phyloP scores from a whole-genome alignment of 2,329 filamentous ascomycete genomes.

The Trichophyton simii region DNA sequence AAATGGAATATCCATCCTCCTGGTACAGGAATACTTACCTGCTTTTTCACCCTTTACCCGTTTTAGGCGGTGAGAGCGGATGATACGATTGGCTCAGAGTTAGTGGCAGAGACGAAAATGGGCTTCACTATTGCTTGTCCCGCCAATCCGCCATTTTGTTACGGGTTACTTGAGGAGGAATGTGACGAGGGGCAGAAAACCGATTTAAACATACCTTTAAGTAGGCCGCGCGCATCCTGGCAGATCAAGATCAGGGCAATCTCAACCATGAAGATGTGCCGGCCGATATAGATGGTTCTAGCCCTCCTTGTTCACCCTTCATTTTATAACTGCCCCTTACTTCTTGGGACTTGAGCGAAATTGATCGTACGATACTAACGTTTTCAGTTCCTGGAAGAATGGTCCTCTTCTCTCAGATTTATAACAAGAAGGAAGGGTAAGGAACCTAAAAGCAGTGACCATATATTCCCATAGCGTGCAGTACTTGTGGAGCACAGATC shows the following conservation, averaged over 20 bases:
- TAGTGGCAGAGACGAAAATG: not conserved
- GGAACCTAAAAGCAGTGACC: not conserved
- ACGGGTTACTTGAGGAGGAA: not conserved
- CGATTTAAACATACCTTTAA: not conserved
- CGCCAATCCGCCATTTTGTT: not conserved
- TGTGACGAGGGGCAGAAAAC: not conserved
- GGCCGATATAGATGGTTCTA: not conserved
- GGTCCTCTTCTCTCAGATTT: not conserved
- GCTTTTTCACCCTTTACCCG: not conserved
- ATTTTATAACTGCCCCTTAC: not conserved
- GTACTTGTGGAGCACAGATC: not conserved
- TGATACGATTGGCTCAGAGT: not conserved
- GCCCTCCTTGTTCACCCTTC: not conserved
- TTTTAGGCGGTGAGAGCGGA: conserved; percentile 1
- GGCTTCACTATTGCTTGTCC: not conserved
- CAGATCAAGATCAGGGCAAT: not conserved
- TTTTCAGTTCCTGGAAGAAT: not conserved
- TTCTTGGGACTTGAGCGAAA: not conserved
- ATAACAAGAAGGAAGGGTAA: not conserved
- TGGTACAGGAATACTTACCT: not conserved
- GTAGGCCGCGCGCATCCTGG: not conserved
- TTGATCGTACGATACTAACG: not conserved
- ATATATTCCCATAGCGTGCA: not conserved
- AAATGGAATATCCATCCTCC: not conserved
- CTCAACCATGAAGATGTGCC: not conserved